A percentile compares a stretch with the other conserved stretches of the same genome.
Conservation (phyloP, 768 basidiomycete species). For the Coprinopsis strossmayeri region DNA sequence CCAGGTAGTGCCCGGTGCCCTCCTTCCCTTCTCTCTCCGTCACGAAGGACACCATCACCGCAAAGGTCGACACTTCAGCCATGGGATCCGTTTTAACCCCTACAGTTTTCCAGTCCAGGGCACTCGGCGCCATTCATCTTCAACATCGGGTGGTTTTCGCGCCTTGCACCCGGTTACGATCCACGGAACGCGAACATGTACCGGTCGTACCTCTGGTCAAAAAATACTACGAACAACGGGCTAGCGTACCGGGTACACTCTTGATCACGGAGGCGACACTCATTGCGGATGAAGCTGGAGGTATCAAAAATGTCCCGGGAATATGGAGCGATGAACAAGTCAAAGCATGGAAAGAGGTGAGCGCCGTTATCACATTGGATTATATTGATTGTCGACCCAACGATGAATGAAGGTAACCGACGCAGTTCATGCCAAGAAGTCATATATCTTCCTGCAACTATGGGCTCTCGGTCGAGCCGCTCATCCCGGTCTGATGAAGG, state of each 20-base stretch:
- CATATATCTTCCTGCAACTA: constrained; percentile 37
- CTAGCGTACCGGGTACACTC: constrained; percentile 42
- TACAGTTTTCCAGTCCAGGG: constrained; percentile 42
- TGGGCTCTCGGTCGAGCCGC: constrained; percentile 36
- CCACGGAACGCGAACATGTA: constrained; percentile 29
- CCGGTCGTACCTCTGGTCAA: constrained; percentile 26
- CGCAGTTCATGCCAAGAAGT: constrained; percentile 36
- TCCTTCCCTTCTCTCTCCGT: too few relatives aligned
- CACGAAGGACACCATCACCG: too few relatives aligned
- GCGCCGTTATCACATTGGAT: constrained; percentile 2
- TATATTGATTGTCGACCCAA: background rate
- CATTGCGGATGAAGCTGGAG: constrained; percentile 32
- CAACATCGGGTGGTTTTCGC: constrained; percentile 49
- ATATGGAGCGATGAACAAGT: constrained; percentile 47
- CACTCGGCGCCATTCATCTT: constrained; percentile 34
- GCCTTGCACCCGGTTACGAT: constrained; percentile 44
- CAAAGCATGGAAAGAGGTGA: constrained; percentile 42
- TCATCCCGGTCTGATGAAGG: constrained; percentile 22
- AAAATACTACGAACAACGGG: constrained; percentile 45
- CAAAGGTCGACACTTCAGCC: too few relatives aligned
- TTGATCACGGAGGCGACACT: constrained; percentile 54
- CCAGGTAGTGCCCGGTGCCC: too few relatives aligned
- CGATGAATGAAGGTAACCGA: constrained; percentile 27
- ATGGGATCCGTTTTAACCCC: too few relatives aligned
- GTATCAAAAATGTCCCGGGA: constrained; percentile 35